Base-by-base conservation (phyloP, 1,139 yeast species). In the Debaryomycetaceae sp. region DNA sequence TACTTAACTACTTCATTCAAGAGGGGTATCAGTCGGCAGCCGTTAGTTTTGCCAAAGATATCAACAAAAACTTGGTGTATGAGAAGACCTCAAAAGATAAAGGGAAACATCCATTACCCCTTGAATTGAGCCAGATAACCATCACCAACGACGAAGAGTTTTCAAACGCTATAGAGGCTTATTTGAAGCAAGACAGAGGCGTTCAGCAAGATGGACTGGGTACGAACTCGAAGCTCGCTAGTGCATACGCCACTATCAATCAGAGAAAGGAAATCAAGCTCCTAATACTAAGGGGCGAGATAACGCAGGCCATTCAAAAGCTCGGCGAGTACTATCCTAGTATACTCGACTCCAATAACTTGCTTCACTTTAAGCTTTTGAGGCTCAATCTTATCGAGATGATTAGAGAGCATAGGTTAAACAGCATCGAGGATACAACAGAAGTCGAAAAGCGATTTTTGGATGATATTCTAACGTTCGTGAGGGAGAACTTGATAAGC, bases 371-470 rank as follows among this genome's bases (percentile, higher is more conserved):
- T 63, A 80, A 81, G 58, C 63, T 85, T 36, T 61, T 83, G 43
- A 68, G 87, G 43, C 63, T 85, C 46, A 81, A 80, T 50, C 63
- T 84, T 44, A 78, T 83, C 35, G 89, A 84, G 59, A 81, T 80
- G 80, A 83, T 84, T 33, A 60, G 87, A 42, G 59, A 57, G 33
- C 83, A 82, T 49, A 76, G 77, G 50, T 49, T 63, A 17, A 47
- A 47, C 6, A 45, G 40, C 42, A 48, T 55, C 13, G 61, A 55
- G n/a, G 58, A 53, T 9, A 56, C 58, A 36, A 48, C 48, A 31
- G 60, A 57, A 11, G 45, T 56, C 17, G 83, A 79, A 44, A 70
- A 74, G 41, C 59, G 63, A 27, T 85, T 84, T 51, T 72, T 87
- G 39, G 65, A 79, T 48, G 70, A 68, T 8, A 74, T 85, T 6